phyloP scores from a whole-genome alignment of 2,329 filamentous ascomycete species.

The Pyricularia sp. region DNA sequence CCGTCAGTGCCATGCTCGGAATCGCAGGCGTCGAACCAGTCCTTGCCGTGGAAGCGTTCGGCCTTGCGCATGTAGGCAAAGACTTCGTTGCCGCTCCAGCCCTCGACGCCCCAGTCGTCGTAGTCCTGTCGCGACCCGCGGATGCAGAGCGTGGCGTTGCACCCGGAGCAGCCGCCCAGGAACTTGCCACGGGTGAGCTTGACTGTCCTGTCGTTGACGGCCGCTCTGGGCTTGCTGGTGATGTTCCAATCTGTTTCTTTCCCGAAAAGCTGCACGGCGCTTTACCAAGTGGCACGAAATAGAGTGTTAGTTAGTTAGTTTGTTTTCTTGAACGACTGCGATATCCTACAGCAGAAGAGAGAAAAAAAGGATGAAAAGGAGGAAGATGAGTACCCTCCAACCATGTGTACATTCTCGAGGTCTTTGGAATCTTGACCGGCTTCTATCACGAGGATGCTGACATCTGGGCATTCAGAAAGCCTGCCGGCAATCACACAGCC shows the following conservation, averaged over 20 bases:
- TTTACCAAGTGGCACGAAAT: neutral
- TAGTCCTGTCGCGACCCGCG: slow-evolving; percentile 44
- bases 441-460: slow-evolving; percentile 32
- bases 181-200: slow-evolving; percentile 38
- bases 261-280: neutral
- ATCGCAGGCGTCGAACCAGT: slow-evolving; percentile 23
- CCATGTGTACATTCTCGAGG: neutral
- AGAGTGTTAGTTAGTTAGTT: neutral
- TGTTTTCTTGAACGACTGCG: too few relatives aligned
- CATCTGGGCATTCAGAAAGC: slow-evolving; percentile 35
- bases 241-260: neutral
- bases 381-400: neutral
- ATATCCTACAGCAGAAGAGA: too few relatives aligned
- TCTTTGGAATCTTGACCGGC: slow-evolving; percentile 24
- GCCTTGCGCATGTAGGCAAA: slow-evolving; percentile 40
- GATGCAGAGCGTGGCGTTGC: slow-evolving; percentile 55
- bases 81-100: slow-evolving; percentile 44
- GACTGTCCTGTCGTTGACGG: neutral
- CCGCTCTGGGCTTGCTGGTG: neutral
- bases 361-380: neutral
- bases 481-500: slow-evolving; percentile 35
- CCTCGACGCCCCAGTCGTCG: slow-evolving; percentile 58
- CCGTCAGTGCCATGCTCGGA: slow-evolving; percentile 32
- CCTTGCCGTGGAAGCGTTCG: slow-evolving; percentile 45
- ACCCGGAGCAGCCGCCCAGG: slow-evolving; percentile 42